phyloP scores from a whole-genome alignment of 1,284 basidiomycete species.

The Tilletia setariae region DNA sequence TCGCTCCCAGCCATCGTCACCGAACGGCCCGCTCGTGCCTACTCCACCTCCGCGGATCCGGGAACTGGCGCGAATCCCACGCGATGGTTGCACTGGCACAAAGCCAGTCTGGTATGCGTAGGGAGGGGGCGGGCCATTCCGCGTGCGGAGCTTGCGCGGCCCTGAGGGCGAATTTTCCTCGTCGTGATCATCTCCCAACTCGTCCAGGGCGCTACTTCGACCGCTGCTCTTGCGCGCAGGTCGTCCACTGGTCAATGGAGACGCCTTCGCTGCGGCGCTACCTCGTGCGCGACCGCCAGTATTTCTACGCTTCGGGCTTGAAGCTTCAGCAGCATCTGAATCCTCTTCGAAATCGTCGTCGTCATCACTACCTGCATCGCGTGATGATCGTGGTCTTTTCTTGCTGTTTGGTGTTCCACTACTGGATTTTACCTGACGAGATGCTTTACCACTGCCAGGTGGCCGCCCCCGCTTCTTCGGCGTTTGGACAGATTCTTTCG shows the following conservation, averaged over 20 bases:
- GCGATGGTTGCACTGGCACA: not conserved
- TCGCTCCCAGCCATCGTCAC: conserved; percentile 11
- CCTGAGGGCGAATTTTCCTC: not conserved
- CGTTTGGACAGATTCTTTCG: not conserved
- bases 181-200: not conserved
- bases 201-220: not conserved
- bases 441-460: not conserved
- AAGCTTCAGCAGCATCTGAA: conserved; percentile 18
- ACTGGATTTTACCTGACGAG: not conserved
- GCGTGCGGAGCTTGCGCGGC: not conserved
- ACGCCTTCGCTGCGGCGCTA: not conserved
- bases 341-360: conserved; percentile 23
- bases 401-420: not conserved
- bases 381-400: not conserved
- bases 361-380: conserved; percentile 20
- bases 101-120: conserved; percentile 14
- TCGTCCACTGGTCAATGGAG: not conserved
- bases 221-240: not conserved
- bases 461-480: conserved; percentile 7
- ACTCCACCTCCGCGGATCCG: conserved; percentile 4
- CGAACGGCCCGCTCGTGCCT: conserved; percentile 4
- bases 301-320: too few species aligned
- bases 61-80: conserved; percentile 7
- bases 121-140: not conserved
- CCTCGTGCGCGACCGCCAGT: not conserved